Conservation (phyloP, 495 filamentous ascomycete species). For the Hypomontagnella monticulosa region DNA sequence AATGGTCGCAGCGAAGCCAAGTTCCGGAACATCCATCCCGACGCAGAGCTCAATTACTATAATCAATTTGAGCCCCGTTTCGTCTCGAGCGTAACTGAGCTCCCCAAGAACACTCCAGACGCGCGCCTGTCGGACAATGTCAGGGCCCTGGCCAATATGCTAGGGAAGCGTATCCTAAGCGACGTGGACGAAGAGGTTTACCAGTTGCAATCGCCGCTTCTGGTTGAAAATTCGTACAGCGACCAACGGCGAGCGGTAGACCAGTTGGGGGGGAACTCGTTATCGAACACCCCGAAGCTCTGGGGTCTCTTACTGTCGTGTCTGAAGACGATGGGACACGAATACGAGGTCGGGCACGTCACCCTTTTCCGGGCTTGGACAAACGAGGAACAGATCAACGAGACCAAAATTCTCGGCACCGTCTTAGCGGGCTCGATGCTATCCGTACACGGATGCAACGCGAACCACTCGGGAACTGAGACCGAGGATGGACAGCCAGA, state of each 20-base stretch:
- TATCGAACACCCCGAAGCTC: background rate
- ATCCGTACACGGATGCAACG: too few relatives aligned
- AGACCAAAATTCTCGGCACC: too few relatives aligned
- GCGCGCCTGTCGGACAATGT: background rate
- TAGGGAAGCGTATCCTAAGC: slow-evolving; percentile 2
- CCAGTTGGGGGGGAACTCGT: background rate
- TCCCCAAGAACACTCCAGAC: background rate
- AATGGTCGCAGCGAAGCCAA: background rate
- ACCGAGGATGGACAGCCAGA: too few relatives aligned
- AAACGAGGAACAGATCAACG: slow-evolving; percentile 6
- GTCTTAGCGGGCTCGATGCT: too few relatives aligned
- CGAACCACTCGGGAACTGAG: too few relatives aligned
- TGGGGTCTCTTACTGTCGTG: slow-evolving; percentile 17
- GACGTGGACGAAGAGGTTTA: background rate
- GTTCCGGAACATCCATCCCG: background rate
- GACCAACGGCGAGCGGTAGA: background rate
- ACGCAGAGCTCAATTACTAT: too few relatives aligned
- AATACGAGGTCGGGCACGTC: background rate
- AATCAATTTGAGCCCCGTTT: slow-evolving; percentile 17
- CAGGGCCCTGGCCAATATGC: background rate
- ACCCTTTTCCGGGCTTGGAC: slow-evolving; percentile 8
- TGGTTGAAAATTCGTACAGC: slow-evolving; percentile 5
- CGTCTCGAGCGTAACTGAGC: background rate
- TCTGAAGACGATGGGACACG: background rate
- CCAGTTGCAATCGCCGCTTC: slow-evolving; percentile 14